A percentile compares a stretch with the other conserved stretches of the same genome.
These are phyloP conservation scores for Kazachstania kunashirensis DNA, from an alignment of 805 yeast species.

Conservation along the genomic window DNA sequence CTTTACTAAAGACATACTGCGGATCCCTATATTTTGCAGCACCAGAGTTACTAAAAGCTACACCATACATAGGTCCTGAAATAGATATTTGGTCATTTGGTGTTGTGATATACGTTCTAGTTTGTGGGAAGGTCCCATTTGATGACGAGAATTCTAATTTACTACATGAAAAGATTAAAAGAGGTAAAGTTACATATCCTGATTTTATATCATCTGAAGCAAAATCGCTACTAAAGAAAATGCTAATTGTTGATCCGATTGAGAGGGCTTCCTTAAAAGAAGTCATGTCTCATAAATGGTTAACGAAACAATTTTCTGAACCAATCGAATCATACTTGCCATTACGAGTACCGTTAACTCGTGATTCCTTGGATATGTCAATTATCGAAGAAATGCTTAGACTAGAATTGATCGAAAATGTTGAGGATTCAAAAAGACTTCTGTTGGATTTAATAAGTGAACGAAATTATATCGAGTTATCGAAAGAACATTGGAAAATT, in stretches of 20 bases:
- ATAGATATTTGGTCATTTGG: constrained; percentile 99
- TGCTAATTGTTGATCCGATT: constrained; percentile 83
- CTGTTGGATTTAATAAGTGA: constrained; percentile 52
- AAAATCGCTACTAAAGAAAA: constrained; percentile 64
- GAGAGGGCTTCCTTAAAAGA: constrained; percentile 72
- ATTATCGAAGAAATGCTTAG: constrained; percentile 67
- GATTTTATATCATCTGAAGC: constrained; percentile 67
- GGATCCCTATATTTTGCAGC: constrained; percentile 98
- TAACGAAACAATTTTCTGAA: constrained; percentile 72
- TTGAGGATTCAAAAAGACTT: constrained; percentile 44
- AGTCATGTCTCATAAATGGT: constrained; percentile 87
- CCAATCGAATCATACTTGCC: constrained; percentile 61
- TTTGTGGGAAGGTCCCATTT: constrained; percentile 96
- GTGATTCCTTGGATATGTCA: constrained; percentile 34
- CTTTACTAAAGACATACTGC: constrained; percentile 81
- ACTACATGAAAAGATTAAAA: constrained; percentile 85
- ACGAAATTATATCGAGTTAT: constrained; percentile 40
- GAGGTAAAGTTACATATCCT: constrained; percentile 88
- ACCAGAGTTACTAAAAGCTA: constrained; percentile 86
- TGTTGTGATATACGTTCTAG: constrained; percentile 85
- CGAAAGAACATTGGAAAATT: constrained; percentile 18
- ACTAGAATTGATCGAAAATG: constrained; percentile 61
- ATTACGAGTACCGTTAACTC: constrained; percentile 53
- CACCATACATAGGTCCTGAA: constrained; percentile 92
- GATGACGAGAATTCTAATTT: constrained; percentile 90